Evolutionary conservation across 176 grass and related monocot species (phyloP).

Genomic region (Hyparrhenia diplandra): DNA sequence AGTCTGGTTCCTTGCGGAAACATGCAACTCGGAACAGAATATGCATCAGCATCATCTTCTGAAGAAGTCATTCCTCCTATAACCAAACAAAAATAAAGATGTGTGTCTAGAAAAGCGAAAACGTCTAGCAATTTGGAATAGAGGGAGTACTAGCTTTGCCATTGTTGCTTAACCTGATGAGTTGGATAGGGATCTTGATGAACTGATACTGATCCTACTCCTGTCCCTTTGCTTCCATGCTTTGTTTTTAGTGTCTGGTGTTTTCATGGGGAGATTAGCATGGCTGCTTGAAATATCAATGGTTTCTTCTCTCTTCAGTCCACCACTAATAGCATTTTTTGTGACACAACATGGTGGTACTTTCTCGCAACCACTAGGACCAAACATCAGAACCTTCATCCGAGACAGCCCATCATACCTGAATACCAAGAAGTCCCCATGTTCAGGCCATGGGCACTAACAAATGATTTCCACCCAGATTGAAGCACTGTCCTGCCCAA

Average conservation of each 20-base stretch:
- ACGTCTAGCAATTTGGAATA: too few relatives aligned
- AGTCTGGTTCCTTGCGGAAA: too few relatives aligned
- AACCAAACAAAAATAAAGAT: too few relatives aligned
- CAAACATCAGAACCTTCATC: slow-evolving; percentile 40
- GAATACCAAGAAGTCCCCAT: slow-evolving; percentile 41
- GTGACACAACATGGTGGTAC: neutral
- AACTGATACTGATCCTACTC: neutral
- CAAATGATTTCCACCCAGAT: slow-evolving; percentile 41
- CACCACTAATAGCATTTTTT: neutral
- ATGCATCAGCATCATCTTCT: too few relatives aligned
- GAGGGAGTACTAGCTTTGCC: too few relatives aligned
- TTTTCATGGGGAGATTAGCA: too few relatives aligned
- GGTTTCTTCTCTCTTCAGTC: too few relatives aligned
- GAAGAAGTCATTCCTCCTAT: too few relatives aligned
- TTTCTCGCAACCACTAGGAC: slow-evolving; percentile 32
- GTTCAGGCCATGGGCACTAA: slow-evolving; percentile 14
- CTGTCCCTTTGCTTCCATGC: neutral
- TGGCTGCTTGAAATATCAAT: too few relatives aligned
- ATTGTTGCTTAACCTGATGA: neutral
- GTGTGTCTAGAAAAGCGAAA: too few relatives aligned
- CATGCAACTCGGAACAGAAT: too few relatives aligned
- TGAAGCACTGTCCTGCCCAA: slow-evolving; percentile 3
- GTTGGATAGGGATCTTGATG: neutral
- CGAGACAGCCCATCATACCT: slow-evolving; percentile 22
- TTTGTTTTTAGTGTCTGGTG: neutral